Base-by-base conservation (phyloP, 768 basidiomycete species). In the Boletus reticuloceps region DNA sequence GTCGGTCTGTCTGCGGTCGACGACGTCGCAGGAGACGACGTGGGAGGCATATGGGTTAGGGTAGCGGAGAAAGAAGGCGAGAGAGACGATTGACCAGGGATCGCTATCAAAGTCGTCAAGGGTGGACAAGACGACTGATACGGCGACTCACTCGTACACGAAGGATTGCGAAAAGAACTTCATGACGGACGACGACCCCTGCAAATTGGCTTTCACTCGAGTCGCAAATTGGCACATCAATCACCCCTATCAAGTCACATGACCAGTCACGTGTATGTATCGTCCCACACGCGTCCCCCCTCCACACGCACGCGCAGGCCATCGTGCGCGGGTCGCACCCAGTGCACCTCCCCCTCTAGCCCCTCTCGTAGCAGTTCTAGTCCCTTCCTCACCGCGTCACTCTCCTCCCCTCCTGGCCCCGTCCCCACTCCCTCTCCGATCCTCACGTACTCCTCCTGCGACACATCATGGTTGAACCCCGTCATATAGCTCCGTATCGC, bases 1-100 rank as follows among this genome's bases (percentile, higher is more conserved):
- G 13, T 86, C 78, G 2, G 90, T 85, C 60, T 89, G 77, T 19
- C 74, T 78, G 61, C 95, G 89, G 51, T 91, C 89, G 60, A 98
- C 85, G 65, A 98, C 94, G 76, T 98, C 95, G 79, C 93, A 95
- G 5, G 94, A 94, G 61, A 95, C 74, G 70, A 98, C 88, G 75
- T 98, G 95, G 37, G 89, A 79, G 7, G 95, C 91, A 66, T 92
- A 93, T 47, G 95, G 94, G 69, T 97, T 98, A 5, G 95, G 95
- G 73, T 97, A 98, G 59, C 95, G 89, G 55, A 97, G 77, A 69
- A 95, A 95, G 78, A 89, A 97, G 13, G 95, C 95, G 59, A 96
- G 79, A 19, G 95, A 85, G 55, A 96, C 91, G 62, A 91, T 95
- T 54, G 91, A 80, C 85, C 95, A 94, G 71, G 94, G 84, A 82